Evolutionary conservation across 179 eudicot species (phyloP).

Genomic region (Heliamphora pulchella): DNA sequence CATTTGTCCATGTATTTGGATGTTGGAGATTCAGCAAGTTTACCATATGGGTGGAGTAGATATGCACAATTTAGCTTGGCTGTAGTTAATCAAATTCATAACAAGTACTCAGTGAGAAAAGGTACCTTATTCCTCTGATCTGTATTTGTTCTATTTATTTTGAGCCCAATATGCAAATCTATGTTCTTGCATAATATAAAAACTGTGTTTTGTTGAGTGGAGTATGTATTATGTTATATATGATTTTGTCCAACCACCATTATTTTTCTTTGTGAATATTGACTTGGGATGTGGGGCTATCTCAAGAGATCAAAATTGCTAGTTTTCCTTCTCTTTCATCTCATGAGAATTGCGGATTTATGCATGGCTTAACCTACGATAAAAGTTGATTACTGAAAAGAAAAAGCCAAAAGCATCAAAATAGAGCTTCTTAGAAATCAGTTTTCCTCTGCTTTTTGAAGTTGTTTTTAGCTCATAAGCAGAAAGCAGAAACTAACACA

Average conservation of each 20-base stretch:
- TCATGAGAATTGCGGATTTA: not conserved
- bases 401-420: too few relatives aligned
- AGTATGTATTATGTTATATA: not conserved
- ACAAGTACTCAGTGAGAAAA: conserved; percentile 58
- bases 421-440: too few relatives aligned
- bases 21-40: conserved; percentile 53
- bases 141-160: conserved; percentile 6
- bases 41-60: conserved; percentile 84
- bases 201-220: not conserved
- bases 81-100: conserved; percentile 54
- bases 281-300: not conserved
- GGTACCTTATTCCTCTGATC: conserved; percentile 28
- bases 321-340: not conserved
- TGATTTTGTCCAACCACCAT: not conserved
- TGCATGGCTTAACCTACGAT: too few relatives aligned
- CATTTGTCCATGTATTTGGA: conserved; percentile 66
- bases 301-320: not conserved
- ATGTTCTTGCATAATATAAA: not conserved
- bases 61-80: conserved; percentile 60
- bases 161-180: not conserved
- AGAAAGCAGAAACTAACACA: too few relatives aligned
- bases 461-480: too few relatives aligned
- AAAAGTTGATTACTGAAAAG: too few relatives aligned
- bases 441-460: too few relatives aligned
- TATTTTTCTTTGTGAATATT: not conserved